These are phyloP conservation scores for grape (Vitis vinifera) DNA, from an alignment of 164 flowering plant species.

Conservation along the genomic window ASM3070453v1 NC_081823.1:25140501-25141000, in stretches of 20 bases:
- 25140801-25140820: slow-evolving; percentile 91
- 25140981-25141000: too few relatives aligned
- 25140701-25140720: slow-evolving; percentile 91
- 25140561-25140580: neutral
- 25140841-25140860: neutral
- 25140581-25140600: neutral
- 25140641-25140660: slow-evolving; percentile 83
- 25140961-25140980: too few relatives aligned
- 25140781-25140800: slow-evolving; percentile 86
- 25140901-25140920: too few relatives aligned
- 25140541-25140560: neutral
- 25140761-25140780: slow-evolving; percentile 97
- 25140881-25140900: neutral
- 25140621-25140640: slow-evolving; percentile 38
- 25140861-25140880: neutral
- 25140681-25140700: slow-evolving; percentile 84
- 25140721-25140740: slow-evolving; percentile 82
- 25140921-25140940: too few relatives aligned
- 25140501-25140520: neutral
- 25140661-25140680: slow-evolving; percentile 76
- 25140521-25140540: neutral
- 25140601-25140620: neutral
- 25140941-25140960: too few relatives aligned
- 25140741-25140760: slow-evolving; percentile 88
- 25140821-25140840: slow-evolving; percentile 70